phyloP scores from a whole-genome alignment of 305 asterid species.

The Salvia sclarea region DNA sequence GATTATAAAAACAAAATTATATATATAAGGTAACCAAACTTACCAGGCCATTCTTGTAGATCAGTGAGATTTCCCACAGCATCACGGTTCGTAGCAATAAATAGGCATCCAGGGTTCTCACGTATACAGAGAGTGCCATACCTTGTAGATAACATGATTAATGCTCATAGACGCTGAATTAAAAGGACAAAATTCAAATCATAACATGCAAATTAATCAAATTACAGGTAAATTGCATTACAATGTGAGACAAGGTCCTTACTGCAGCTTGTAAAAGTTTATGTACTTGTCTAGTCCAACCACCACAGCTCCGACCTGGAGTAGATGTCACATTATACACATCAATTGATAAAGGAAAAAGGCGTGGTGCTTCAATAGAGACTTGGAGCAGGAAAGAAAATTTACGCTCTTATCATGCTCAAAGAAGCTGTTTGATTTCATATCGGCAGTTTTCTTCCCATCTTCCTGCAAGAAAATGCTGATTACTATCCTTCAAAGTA shows the following conservation, averaged over 20 bases:
- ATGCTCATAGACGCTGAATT: not conserved
- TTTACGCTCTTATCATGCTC: constrained; percentile 82
- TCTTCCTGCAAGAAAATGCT: constrained; percentile 63
- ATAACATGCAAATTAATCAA: not conserved
- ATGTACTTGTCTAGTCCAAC: constrained; percentile 85
- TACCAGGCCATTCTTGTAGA: constrained; percentile 95
- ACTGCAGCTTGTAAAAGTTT: constrained; percentile 90
- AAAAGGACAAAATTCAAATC: not conserved
- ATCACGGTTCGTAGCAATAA: constrained; percentile 91
- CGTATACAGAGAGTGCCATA: constrained; percentile 94
- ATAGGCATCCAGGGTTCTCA: constrained; percentile 94
- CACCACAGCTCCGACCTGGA: constrained; percentile 94
- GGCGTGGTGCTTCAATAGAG: constrained; percentile 20
- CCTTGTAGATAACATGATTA: constrained; percentile 42
- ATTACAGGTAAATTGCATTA: constrained; percentile 7
- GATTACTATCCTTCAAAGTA: constrained; percentile 20
- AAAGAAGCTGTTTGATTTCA: constrained; percentile 57
- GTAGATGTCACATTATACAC: constrained; percentile 28
- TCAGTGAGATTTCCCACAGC: constrained; percentile 82
- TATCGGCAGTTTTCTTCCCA: constrained; percentile 59
- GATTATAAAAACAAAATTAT: too few relatives aligned
- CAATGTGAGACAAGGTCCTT: constrained; percentile 37
- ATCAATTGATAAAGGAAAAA: constrained; percentile 16
- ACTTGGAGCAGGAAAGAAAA: constrained; percentile 26
- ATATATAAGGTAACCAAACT: too few relatives aligned